These are phyloP conservation scores for Fraxinus latifolia DNA, from an alignment of 305 asterid genomes.

Conservation along the genomic window DNA sequence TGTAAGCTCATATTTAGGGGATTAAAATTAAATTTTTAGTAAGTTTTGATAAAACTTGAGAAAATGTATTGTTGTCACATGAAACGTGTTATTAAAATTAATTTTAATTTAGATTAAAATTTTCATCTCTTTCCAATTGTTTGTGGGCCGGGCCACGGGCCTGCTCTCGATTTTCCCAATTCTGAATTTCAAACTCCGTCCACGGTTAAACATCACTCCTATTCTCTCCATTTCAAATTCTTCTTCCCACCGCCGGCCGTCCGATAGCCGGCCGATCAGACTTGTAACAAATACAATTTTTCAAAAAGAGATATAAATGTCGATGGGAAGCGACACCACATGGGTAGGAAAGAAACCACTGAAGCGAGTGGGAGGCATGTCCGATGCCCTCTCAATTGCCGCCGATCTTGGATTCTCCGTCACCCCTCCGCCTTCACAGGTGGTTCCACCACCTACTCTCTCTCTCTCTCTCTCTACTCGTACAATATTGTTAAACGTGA, in stretches of 20 bases:
- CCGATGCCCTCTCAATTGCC: conserved; percentile 93
- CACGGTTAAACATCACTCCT: conserved; percentile 11
- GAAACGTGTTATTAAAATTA: background rate
- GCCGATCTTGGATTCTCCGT: conserved; percentile 85
- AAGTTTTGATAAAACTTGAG: too few relatives aligned
- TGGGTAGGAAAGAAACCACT: conserved; percentile 93
- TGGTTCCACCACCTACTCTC: conserved; percentile 6
- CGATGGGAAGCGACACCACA: conserved; percentile 67
- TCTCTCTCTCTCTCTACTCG: background rate
- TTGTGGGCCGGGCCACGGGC: background rate
- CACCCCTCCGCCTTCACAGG: conserved; percentile 76
- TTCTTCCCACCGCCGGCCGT: conserved; percentile 28
- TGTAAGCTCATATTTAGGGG: background rate
- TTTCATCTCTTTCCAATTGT: background rate
- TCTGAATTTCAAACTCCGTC: conserved; percentile 4
- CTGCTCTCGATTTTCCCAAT: background rate
- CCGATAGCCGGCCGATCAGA: conserved; percentile 15
- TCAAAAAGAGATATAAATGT: conserved; percentile 24
- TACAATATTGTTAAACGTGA: background rate
- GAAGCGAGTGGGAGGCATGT: conserved; percentile 90
- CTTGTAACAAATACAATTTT: background rate
- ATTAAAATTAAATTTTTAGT: too few relatives aligned
- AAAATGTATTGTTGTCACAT: background rate
- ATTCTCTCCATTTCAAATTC: conserved; percentile 6
- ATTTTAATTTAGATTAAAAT: too few relatives aligned